These are phyloP conservation scores for Hypomontagnella submonticulosa DNA, from an alignment of 495 filamentous ascomycete species.

Conservation along the genomic window DNA sequence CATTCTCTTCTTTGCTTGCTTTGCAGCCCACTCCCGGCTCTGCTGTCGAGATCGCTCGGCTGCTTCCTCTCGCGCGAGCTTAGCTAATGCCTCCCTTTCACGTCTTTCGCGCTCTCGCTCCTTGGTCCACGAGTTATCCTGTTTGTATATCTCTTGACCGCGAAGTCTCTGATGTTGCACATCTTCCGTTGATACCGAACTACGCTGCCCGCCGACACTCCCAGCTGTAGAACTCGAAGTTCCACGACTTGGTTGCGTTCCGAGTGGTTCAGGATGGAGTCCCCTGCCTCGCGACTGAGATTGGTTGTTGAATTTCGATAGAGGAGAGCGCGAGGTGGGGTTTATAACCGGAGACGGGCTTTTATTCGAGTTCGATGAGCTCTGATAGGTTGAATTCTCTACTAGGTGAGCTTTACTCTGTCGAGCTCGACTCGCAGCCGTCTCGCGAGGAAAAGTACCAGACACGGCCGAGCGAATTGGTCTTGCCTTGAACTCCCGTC, in stretches of 20 bases:
- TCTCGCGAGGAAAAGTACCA: slow-evolving; percentile 59
- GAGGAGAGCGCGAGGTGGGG: slow-evolving; percentile 29
- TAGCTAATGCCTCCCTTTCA: slow-evolving; percentile 67
- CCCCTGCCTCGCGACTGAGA: slow-evolving; percentile 40
- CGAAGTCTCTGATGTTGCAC: slow-evolving; percentile 62
- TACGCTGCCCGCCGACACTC: slow-evolving; percentile 55
- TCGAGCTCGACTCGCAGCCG: slow-evolving; percentile 67
- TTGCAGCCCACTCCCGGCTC: slow-evolving; percentile 77
- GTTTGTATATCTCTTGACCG: slow-evolving; percentile 70
- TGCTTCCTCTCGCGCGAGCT: slow-evolving; percentile 68
- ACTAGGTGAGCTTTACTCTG: slow-evolving; percentile 54
- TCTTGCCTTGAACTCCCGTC: slow-evolving; percentile 72
- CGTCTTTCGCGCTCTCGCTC: slow-evolving; percentile 63
- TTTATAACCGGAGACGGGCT: slow-evolving; percentile 11
- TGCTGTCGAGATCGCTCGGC: slow-evolving; percentile 71
- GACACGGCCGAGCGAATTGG: slow-evolving; percentile 62
- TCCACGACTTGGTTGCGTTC: slow-evolving; percentile 44
- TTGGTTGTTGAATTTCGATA: slow-evolving; percentile 42
- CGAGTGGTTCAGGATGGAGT: slow-evolving; percentile 24
- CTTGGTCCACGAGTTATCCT: slow-evolving; percentile 61
- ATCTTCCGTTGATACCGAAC: slow-evolving; percentile 60
- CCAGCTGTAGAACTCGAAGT: slow-evolving; percentile 52
- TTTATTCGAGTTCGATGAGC: slow-evolving; percentile 28
- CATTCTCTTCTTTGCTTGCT: slow-evolving; percentile 57
- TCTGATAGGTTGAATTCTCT: slow-evolving; percentile 40